A percentile compares a stretch with the other conserved stretches of the same genome.
Conservation (phyloP, 2,329 filamentous ascomycete species). For the Kalaharituber pfeilii region DNA sequence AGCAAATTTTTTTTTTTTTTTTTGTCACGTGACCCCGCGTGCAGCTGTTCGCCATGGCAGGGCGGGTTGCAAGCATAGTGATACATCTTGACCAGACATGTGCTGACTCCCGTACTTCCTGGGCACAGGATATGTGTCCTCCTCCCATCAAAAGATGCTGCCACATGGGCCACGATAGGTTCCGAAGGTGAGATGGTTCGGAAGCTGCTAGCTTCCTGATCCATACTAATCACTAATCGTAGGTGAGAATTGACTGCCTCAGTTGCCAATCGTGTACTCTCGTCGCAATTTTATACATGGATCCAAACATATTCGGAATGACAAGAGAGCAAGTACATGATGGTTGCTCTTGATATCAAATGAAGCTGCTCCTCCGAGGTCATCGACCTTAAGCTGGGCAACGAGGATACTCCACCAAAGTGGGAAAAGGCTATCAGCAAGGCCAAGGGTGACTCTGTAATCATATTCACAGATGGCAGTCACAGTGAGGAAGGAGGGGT, state of each 20-base stretch:
- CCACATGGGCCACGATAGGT: neutral
- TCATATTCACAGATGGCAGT: too few species aligned
- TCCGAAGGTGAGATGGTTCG: neutral
- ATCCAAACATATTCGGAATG: neutral
- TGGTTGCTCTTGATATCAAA: neutral
- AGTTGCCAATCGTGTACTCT: neutral
- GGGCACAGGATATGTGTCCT: too few species aligned
- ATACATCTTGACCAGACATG: too few species aligned
- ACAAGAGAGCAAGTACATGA: neutral
- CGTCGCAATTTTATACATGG: neutral
- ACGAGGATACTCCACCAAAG: too few species aligned
- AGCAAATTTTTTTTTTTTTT: neutral
- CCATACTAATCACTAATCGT: neutral
- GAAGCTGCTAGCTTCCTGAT: neutral
- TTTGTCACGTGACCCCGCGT: too few species aligned
- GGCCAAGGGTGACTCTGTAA: too few species aligned
- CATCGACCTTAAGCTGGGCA: too few species aligned
- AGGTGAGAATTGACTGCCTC: slow-evolving; percentile 2
- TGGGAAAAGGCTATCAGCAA: too few species aligned
- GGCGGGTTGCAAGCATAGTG: neutral
- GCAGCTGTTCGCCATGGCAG: too few species aligned
- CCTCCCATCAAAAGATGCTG: neutral
- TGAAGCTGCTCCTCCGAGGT: too few species aligned
- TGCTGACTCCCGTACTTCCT: neutral
- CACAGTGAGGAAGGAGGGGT: too few species aligned